Evolutionary conservation across 179 eudicot species (phyloP), one percentile per base, ranked within the genome.

Genomic region (Pouteria campechiana): DNA sequence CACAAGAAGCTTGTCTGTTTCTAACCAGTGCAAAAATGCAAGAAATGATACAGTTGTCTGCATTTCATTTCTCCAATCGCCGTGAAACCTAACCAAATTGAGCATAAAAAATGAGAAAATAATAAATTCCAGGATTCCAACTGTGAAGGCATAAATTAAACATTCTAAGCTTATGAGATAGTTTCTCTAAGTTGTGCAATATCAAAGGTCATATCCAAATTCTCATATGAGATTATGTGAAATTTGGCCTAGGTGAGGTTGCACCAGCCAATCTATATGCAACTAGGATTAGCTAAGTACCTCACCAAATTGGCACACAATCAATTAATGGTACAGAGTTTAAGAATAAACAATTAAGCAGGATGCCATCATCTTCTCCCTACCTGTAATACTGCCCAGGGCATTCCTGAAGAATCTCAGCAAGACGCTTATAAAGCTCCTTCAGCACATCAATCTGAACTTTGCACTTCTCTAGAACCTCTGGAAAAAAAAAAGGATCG

Each of bases 1-100:
- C 68, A 79, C 41, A 55, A 90, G 88, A 36, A 90, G 98, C 57
- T 22, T 68, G 36, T 90, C 98, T 0, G 94, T 76, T 54, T 90
- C 96, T 41, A 86, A 63, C 96, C 96, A 90, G 41, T 90, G 98
- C 92, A 86, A 74, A 48, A 81, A 86, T 15, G 94, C 89, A 54
- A 86, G 63, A 62, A 90, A 47, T 2, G 98, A 86, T 20, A 86
- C 92, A 10, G 58, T 90, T 8, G 73, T 58, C 49, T 90, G 98
- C 2, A 87, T 78, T 61, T 86, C 98, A 39, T 52, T 81, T 70
- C 67, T 81, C 98, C 98, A 90, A 49, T 90, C 96, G 69, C 80
- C 78, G 55, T 86, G 92, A 44, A 70, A 90, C 77, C 98, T 90
- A 47, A 36, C n/a, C n/a, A n/a, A n/a, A n/a, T n/a, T n/a, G n/a